These are phyloP conservation scores for Luffa acutangula DNA, from an alignment of 306 rosid species.

Conservation along the genomic window DNA sequence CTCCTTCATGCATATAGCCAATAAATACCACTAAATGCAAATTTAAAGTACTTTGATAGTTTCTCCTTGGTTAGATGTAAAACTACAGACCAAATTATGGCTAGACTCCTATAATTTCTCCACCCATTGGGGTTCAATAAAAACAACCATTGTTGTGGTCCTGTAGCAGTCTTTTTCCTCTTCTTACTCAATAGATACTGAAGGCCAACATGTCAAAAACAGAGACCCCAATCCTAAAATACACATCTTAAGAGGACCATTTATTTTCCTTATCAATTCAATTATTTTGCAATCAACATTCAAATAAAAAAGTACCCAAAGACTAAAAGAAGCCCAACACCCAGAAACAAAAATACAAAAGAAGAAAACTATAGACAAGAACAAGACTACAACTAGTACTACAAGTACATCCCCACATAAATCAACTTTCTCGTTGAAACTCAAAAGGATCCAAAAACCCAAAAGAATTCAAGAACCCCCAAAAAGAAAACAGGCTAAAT, in stretches of 20 bases:
- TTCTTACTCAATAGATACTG: neutral
- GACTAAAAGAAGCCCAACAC: neutral
- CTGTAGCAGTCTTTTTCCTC: no score
- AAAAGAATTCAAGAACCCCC: no score
- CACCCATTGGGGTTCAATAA: neutral
- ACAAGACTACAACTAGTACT: no score
- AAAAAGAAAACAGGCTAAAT: no score
- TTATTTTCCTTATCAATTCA: no score
- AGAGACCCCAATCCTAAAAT: neutral
- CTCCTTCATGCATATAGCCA: no score
- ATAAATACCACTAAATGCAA: no score
- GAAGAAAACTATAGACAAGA: neutral
- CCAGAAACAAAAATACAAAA: neutral
- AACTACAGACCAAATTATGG: no score
- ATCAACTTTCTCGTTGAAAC: neutral
- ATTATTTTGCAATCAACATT: neutral
- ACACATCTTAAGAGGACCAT: neutral
- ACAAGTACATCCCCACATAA: neutral
- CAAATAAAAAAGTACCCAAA: neutral
- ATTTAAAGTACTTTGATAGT: no score
- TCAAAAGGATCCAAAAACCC: neutral
- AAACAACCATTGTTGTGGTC: neutral
- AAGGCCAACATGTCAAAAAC: neutral
- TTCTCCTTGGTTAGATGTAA: no score
- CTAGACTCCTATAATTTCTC: no score